These are phyloP conservation scores for Iberis amara DNA, from an alignment of 441 rosid species.

Conservation along the genomic window DNA sequence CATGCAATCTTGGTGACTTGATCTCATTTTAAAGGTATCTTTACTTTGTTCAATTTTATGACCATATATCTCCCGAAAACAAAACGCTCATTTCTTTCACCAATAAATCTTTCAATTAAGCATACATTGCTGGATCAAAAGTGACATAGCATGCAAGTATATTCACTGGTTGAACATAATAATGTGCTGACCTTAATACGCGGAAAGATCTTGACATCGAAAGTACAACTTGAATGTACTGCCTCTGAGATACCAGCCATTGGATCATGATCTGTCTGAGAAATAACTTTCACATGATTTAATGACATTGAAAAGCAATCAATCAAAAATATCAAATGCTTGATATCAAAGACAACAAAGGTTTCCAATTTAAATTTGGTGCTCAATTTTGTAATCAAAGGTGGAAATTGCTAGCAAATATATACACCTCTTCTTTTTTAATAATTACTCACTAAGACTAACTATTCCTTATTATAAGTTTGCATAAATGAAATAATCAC, in stretches of 20 bases:
- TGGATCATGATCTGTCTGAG: constrained; percentile 92
- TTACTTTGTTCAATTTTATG: constrained; percentile 65
- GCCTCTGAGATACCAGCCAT: constrained; percentile 87
- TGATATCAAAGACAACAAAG: too few relatives aligned
- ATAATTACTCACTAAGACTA: too few relatives aligned
- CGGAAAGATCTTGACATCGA: constrained; percentile 74
- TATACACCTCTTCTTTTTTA: too few relatives aligned
- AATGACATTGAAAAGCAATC: constrained; percentile 29
- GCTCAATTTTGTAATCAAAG: neutral
- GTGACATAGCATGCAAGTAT: constrained; percentile 89
- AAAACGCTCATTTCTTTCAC: constrained; percentile 72
- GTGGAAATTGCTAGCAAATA: neutral
- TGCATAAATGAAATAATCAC: too few relatives aligned
- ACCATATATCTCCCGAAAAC: constrained; percentile 77
- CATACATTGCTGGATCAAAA: constrained; percentile 61
- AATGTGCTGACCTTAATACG: constrained; percentile 90
- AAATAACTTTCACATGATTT: constrained; percentile 87
- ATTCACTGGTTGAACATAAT: constrained; percentile 75
- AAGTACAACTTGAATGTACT: constrained; percentile 64
- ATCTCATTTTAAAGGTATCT: constrained; percentile 83
- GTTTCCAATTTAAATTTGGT: too few relatives aligned
- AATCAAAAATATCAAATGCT: neutral
- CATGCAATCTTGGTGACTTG: constrained; percentile 83
- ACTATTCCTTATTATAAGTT: too few relatives aligned
- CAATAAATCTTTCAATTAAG: constrained; percentile 60